Evolutionary conservation across 306 rosid genomes (phyloP).

Genomic region (Cicer yamashitae): DNA sequence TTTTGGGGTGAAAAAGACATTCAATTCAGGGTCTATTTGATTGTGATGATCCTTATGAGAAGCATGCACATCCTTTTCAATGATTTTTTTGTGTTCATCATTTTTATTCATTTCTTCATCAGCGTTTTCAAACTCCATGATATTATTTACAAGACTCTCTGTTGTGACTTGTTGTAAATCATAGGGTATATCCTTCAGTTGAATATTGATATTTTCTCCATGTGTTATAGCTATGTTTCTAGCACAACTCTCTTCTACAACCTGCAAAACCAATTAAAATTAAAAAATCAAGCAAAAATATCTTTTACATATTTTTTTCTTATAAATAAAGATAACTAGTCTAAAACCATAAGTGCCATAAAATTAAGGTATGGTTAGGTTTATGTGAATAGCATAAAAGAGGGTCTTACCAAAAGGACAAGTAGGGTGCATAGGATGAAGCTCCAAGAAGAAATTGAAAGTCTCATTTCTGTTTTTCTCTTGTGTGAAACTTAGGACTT

Average conservation of each 20-base stretch:
- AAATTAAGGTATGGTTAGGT: neutral
- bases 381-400: neutral
- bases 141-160: constrained; percentile 31
- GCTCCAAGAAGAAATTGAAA: constrained; percentile 44
- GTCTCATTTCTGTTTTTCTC: constrained; percentile 45
- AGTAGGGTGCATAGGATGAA: constrained; percentile 49
- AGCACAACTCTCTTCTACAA: constrained; percentile 41
- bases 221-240: constrained; percentile 48
- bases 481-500: constrained; percentile 18
- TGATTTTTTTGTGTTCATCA: constrained; percentile 14
- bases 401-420: constrained; percentile 50
- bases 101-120: constrained; percentile 7
- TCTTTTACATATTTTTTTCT: neutral
- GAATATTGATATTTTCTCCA: constrained; percentile 14
- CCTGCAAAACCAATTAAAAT: constrained; percentile 43
- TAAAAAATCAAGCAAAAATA: neutral
- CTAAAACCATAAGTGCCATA: too few species aligned
- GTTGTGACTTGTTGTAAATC: constrained; percentile 42
- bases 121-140: constrained; percentile 39
- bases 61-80: constrained; percentile 3
- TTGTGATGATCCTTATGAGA: constrained; percentile 40
- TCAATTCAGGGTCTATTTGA: constrained; percentile 54
- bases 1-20: constrained; percentile 66
- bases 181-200: constrained; percentile 27
- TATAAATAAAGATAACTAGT: neutral